Evolutionary conservation across 192 early-diverging fungal genomes (phyloP).

Genomic region (Coemansia reversa): DNA sequence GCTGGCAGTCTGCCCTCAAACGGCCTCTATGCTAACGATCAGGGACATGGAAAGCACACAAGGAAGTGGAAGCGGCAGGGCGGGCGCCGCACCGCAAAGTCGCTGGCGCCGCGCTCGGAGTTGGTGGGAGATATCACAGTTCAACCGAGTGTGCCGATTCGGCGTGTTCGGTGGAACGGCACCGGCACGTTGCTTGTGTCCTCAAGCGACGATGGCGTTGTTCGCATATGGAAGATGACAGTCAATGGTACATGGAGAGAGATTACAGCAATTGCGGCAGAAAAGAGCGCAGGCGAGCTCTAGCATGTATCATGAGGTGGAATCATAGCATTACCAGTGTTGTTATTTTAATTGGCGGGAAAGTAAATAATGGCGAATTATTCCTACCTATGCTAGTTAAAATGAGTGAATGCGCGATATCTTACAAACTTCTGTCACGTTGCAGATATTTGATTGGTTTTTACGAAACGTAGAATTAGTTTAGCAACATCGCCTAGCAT

Average conservation of each 20-base stretch:
- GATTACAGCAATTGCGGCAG: constrained; percentile 34
- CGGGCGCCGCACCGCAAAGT: background rate
- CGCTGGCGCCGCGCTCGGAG: constrained; percentile 32
- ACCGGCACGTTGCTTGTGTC: constrained; percentile 48
- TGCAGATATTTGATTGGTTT: background rate
- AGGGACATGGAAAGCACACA: background rate
- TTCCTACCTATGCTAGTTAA: background rate
- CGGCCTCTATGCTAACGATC: background rate
- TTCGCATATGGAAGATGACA: constrained; percentile 49
- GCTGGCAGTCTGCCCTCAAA: background rate
- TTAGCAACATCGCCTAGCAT: no score
- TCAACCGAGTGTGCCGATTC: constrained; percentile 40
- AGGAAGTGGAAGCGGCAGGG: constrained; percentile 4
- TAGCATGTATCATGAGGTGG: background rate
- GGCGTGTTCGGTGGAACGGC: constrained; percentile 52
- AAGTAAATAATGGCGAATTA: background rate
- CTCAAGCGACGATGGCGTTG: constrained; percentile 49
- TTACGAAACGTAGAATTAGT: no score
- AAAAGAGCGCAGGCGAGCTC: constrained; percentile 27
- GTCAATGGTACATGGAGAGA: constrained; percentile 49
- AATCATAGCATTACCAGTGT: background rate
- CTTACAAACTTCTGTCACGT: background rate
- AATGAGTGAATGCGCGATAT: background rate
- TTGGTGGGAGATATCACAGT: constrained; percentile 36
- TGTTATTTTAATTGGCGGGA: background rate